A percentile compares a stretch with the other conserved stretches of the same genome.
Conservation (phyloP, 768 basidiomycete species). For the Chlorophyllum brunneum region DNA sequence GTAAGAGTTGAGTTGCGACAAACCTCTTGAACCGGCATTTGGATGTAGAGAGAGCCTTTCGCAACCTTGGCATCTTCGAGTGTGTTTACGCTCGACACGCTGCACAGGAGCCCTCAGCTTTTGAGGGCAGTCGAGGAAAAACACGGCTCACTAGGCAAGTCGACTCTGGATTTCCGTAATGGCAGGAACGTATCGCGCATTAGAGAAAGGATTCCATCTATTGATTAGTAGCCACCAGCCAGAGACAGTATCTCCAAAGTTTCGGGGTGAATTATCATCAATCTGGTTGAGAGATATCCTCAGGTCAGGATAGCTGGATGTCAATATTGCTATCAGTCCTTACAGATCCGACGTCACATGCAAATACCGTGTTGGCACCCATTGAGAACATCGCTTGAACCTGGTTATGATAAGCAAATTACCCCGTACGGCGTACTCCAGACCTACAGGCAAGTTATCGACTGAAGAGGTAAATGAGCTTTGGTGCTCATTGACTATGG, state of each 20-base stretch:
- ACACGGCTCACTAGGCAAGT: conserved; percentile 81
- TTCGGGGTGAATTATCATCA: conserved; percentile 93
- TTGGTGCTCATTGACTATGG: neutral
- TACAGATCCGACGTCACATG: conserved; percentile 89
- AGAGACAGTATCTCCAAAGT: conserved; percentile 92
- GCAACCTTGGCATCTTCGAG: conserved; percentile 93
- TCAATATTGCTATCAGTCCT: conserved; percentile 24
- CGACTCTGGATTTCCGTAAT: conserved; percentile 94
- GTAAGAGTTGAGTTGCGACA: conserved; percentile 14
- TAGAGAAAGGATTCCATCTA: conserved; percentile 89
- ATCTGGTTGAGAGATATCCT: conserved; percentile 40
- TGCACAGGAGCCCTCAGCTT: conserved; percentile 25
- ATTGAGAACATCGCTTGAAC: conserved; percentile 89
- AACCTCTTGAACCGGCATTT: conserved; percentile 93
- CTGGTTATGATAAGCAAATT: conserved; percentile 30
- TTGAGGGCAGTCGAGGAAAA: neutral
- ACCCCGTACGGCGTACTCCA: neutral
- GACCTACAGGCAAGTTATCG: conserved; percentile 80
- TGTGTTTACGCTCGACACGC: conserved; percentile 93
- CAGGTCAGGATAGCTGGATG: neutral
- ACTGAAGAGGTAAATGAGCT: conserved; percentile 39
- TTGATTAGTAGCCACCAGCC: conserved; percentile 96
- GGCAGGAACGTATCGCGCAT: conserved; percentile 70
- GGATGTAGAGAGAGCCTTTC: conserved; percentile 86
- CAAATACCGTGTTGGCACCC: conserved; percentile 89